Evolutionary conservation across 495 filamentous ascomycete species (phyloP).

Genomic region (Extremus antarcticus): DNA sequence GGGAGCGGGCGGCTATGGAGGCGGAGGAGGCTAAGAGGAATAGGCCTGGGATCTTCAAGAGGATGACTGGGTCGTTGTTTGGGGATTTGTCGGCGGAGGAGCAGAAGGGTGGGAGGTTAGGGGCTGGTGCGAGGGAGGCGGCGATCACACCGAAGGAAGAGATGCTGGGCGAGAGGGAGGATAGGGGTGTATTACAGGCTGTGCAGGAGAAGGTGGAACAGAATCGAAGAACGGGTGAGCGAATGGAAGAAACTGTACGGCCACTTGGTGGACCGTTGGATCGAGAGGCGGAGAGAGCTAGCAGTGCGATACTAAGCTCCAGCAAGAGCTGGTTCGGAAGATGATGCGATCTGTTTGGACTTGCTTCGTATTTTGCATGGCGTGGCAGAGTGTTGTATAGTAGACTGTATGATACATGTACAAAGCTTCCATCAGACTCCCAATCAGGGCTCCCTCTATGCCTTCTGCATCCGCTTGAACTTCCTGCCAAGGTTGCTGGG

Average conservation of each 20-base stretch:
- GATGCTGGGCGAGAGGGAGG: constrained; percentile 10
- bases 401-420: background rate
- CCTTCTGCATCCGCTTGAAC: background rate
- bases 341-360: no score
- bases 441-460: no score
- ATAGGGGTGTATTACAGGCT: constrained; percentile 15
- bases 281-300: constrained; percentile 16
- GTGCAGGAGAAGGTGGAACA: constrained; percentile 16
- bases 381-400: background rate
- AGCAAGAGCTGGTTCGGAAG: constrained; percentile 20
- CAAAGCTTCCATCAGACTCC: no score
- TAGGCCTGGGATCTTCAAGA: constrained; percentile 23
- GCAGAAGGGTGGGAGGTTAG: constrained; percentile 15
- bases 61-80: constrained; percentile 17
- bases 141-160: background rate
- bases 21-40: constrained; percentile 19
- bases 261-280: constrained; percentile 23
- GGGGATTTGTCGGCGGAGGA: constrained; percentile 20
- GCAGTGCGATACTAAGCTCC: background rate
- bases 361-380: no score
- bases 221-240: constrained; percentile 17
- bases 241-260: constrained; percentile 7
- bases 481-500: background rate
- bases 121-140: background rate
- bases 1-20: constrained; percentile 24